Evolutionary conservation across 169 alveolate species (phyloP).

Genomic region (Amoebophrya sp.): DNA sequence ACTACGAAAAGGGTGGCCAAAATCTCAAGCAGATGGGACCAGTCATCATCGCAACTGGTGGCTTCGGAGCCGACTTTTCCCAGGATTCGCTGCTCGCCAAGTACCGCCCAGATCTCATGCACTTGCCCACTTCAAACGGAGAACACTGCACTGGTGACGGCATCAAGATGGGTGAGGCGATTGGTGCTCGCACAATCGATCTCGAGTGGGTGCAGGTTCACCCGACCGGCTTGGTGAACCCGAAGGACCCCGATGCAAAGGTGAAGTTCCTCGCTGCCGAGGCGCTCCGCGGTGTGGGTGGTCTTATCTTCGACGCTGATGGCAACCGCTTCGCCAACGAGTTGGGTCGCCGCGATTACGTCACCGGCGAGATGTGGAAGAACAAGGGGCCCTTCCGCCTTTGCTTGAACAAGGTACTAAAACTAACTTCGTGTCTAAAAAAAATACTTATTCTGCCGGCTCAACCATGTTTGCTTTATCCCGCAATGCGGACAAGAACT

Average conservation of each 20-base stretch:
- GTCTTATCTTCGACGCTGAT: conserved; percentile 50
- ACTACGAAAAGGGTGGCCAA: conserved; percentile 47
- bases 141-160: conserved; percentile 49
- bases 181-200: conserved; percentile 53
- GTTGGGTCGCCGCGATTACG: conserved; percentile 56
- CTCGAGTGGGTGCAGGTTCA: conserved; percentile 52
- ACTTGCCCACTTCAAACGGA: conserved; percentile 51
- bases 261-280: conserved; percentile 57
- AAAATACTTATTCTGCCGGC: background rate
- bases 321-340: conserved; percentile 61
- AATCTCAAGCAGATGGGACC: conserved; percentile 50
- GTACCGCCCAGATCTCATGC: conserved; percentile 43
- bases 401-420: conserved; percentile 27
- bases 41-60: conserved; percentile 57
- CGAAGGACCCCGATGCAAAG: conserved; percentile 50
- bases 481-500: no score
- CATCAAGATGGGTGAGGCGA: conserved; percentile 54
- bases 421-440: background rate
- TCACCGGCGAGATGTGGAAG: conserved; percentile 52
- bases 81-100: conserved; percentile 50
- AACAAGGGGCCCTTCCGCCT: conserved; percentile 46
- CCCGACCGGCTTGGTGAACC: conserved; percentile 57
- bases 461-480: no score
- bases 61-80: conserved; percentile 56
- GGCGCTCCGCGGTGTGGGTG: conserved; percentile 57